These are phyloP conservation scores for Rehmannia glutinosa DNA, from an alignment of 257 asterid genomes.

Conservation along the genomic window DNA sequence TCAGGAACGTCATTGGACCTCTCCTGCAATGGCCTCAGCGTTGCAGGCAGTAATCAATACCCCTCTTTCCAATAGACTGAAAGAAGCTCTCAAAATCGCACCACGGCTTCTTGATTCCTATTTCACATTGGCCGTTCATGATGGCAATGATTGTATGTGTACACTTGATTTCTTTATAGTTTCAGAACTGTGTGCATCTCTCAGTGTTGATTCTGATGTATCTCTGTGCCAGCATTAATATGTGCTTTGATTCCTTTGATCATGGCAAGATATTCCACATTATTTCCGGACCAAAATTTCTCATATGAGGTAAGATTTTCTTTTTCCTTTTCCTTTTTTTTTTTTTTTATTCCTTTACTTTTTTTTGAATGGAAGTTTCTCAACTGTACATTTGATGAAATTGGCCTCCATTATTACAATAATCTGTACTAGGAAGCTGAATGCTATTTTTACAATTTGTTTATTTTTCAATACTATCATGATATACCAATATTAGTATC, in stretches of 20 bases:
- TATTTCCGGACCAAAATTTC: constrained; percentile 76
- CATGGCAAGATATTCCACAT: constrained; percentile 75
- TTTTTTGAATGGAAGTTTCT: too few relatives aligned
- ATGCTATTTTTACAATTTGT: neutral
- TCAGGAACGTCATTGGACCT: constrained; percentile 96
- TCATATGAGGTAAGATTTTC: constrained; percentile 61
- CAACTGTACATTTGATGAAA: too few relatives aligned
- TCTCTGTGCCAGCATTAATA: constrained; percentile 60
- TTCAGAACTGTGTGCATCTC: too few relatives aligned
- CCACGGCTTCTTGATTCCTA: constrained; percentile 79
- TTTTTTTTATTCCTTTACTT: neutral
- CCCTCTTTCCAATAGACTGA: constrained; percentile 71
- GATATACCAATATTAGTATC: neutral
- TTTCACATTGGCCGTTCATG: constrained; percentile 60
- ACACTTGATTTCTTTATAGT: constrained; percentile 21
- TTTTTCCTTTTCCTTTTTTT: neutral
- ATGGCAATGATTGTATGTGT: constrained; percentile 65
- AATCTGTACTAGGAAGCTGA: neutral
- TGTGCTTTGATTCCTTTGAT: constrained; percentile 85
- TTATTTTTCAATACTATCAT: neutral
- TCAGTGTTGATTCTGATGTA: constrained; percentile 19
- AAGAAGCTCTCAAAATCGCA: constrained; percentile 69
- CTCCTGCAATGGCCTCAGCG: constrained; percentile 86
- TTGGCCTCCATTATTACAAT: too few relatives aligned
- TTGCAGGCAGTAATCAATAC: constrained; percentile 59